Evolutionary conservation across 176 grass and related monocot species (phyloP), one percentile per base, ranked within the genome.

Genomic region (Avena eriantha): DNA sequence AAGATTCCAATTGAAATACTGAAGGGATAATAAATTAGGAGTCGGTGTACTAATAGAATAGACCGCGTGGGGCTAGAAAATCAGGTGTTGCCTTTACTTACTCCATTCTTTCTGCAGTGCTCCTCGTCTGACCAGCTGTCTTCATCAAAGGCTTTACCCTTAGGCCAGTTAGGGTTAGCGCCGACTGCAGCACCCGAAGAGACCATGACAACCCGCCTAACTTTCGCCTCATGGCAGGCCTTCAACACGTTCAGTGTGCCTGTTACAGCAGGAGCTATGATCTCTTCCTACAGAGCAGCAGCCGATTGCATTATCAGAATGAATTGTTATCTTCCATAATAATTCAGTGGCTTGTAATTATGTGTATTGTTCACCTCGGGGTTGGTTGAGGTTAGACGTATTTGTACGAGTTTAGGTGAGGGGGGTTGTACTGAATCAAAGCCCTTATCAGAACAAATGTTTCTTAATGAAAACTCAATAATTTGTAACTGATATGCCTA

Each of bases 241-340:
- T 93, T 98, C 50, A 98, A 73, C 26, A 98, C 93, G 69, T 98
- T 98, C 23, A 61, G 61, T 72, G 95, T 98, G n/a, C 95, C 95
- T 69, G 76, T 84, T 51, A 98, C 91, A 82, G 91, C 89, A 74
- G 93, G 95, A 77, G 73, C 69, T 51, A 98, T 78, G 53, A 98
- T 46, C 36, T 93, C 89, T 63, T 39, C 87, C 95, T 92, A 48
- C 45, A 88, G 77, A 82, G 77, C 7, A 23, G 69, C 39, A 21
- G 14, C 29, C 10, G 8, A 41, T 11, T 8, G 66, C 5, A 66
- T 24, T 55, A 45, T 56, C 72, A 87, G 1, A 70, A 67, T 31
- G 66, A 0, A 3, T 76, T 49, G 1, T 78, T 9, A 10, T 63
- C 73, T 34, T 29, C 17, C 22, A 29, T 29, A 29, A 2, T 66